These are phyloP conservation scores for Rubroboletus pulcherrimus DNA, from an alignment of 768 basidiomycete species.

Conservation along the genomic window DNA sequence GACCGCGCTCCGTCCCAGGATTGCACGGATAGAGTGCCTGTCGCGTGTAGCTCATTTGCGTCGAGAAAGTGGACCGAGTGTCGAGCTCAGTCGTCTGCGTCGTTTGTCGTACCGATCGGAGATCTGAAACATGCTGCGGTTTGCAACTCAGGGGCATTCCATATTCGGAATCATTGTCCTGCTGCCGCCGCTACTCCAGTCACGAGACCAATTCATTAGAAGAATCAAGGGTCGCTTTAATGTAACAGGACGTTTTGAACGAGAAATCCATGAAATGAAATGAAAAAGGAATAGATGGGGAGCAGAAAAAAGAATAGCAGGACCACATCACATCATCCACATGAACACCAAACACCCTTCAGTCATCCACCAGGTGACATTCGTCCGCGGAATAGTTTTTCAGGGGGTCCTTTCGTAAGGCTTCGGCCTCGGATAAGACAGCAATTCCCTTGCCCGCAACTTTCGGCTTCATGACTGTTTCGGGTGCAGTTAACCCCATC, in stretches of 20 bases:
- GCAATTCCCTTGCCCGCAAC: conserved; percentile 39
- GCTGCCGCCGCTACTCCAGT: background rate
- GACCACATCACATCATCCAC: background rate
- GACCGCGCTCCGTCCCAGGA: conserved; percentile 63
- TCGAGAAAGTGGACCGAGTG: background rate
- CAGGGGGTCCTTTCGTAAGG: conserved; percentile 71
- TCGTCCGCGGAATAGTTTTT: conserved; percentile 60
- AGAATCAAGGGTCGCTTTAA: background rate
- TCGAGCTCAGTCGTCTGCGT: background rate
- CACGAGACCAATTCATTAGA: conserved; percentile 1
- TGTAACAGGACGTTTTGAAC: background rate
- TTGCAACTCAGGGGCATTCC: conserved; percentile 18
- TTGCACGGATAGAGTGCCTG: conserved; percentile 60
- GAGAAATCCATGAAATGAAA: background rate
- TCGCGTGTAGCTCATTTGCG: conserved; percentile 48
- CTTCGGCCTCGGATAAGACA: conserved; percentile 67
- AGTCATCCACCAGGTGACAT: conserved; percentile 19
- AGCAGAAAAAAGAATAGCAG: conserved; percentile 8
- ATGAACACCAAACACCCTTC: conserved; percentile 9
- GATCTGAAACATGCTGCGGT: conserved; percentile 9
- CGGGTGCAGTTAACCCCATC: conserved; percentile 34
- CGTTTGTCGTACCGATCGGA: conserved; percentile 1
- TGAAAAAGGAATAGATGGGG: conserved; percentile 9
- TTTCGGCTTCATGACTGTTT: conserved; percentile 68
- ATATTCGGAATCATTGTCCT: conserved; percentile 2